Evolutionary conservation across 352 stramenopile genomes (phyloP), one percentile per base, ranked within the genome.

Genomic region (Globisporangium megalacanthum): DNA sequence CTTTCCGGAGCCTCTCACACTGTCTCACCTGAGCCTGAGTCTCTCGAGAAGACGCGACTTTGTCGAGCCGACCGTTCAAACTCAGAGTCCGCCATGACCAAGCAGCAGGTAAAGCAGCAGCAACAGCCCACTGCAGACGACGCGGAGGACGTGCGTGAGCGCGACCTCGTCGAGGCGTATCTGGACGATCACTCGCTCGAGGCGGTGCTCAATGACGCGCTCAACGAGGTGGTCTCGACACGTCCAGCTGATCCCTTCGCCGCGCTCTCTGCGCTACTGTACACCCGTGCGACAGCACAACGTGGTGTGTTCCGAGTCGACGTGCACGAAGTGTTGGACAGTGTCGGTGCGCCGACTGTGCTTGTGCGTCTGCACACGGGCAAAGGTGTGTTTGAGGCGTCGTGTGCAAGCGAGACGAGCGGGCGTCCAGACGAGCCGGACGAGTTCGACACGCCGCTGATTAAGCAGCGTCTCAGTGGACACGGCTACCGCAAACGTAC

Each of bases 131-230:
- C 42, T 48, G 17, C 46, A 42, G 13, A 52, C 4, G 42, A 37
- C 5, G 20, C 22, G 6, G 62, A 73, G 17, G 67, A 82, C 42
- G 59, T 66, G 20, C 73, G 72, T 15, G 81, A 91, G 61, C 74
- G 78, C n/a, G 82, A 92, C 45, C 59, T 89, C 33, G 79, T 91
- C 14, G 83, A 93, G 61, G 66, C 72, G 7, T 93, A 93, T 55
- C 58, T 93, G 41, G 58, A 70, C 19, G 77, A 90, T 41, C 80
- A 93, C 67, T 66, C 71, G 56, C 69, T 93, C 13, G 83, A 93
- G 60, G 64, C 62, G 33, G 66, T 71, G 9, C 69, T 93, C 1
- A 93, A 89, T 50, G 73, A 88, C 13, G 66, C 79, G 17, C 70
- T 93, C 49, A 93, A 91, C 68, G 66, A 84, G 48, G 68, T 93